Percentiles rank a stretch among this genome's conserved stretches.
These are phyloP conservation scores for Voacanga thouarsii DNA, from an alignment of 257 asterid genomes.

Conservation along the genomic window DNA sequence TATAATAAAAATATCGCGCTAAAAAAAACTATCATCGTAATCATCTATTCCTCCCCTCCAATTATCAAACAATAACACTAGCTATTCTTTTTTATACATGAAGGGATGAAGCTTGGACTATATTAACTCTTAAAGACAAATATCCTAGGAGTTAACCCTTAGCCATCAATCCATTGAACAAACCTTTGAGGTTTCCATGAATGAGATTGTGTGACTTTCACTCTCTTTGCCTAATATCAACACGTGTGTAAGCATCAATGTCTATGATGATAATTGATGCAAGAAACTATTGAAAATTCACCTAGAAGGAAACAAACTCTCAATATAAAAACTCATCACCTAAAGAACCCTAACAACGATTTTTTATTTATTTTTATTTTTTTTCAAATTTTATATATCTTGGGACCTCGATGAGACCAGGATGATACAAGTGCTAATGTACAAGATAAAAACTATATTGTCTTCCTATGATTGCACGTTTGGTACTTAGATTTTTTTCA, in stretches of 20 bases:
- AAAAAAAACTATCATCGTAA: too few relatives aligned
- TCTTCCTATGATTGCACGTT: neutral
- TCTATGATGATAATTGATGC: neutral
- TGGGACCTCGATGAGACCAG: too few relatives aligned
- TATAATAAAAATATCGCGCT: too few relatives aligned
- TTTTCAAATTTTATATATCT: neutral
- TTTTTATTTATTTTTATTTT: too few relatives aligned
- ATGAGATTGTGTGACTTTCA: constrained; percentile 19
- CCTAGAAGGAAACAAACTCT: neutral
- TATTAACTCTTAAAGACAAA: too few relatives aligned
- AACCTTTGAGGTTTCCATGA: constrained; percentile 1
- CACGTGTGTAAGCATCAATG: constrained; percentile 23
- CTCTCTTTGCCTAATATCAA: constrained; percentile 12
- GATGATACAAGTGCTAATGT: neutral
- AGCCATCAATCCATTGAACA: constrained; percentile 10
- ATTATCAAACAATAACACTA: too few relatives aligned
- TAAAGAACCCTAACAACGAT: neutral
- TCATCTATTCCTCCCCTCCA: too few relatives aligned
- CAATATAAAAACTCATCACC: neutral
- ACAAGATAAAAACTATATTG: neutral
- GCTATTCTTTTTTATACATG: too few relatives aligned
- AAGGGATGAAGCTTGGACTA: too few relatives aligned
- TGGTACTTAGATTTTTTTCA: neutral
- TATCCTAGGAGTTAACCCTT: neutral
- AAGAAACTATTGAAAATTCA: constrained; percentile 2